Base-by-base conservation (phyloP, 2,329 filamentous ascomycete species). In the Ascochyta koolunga region DNA sequence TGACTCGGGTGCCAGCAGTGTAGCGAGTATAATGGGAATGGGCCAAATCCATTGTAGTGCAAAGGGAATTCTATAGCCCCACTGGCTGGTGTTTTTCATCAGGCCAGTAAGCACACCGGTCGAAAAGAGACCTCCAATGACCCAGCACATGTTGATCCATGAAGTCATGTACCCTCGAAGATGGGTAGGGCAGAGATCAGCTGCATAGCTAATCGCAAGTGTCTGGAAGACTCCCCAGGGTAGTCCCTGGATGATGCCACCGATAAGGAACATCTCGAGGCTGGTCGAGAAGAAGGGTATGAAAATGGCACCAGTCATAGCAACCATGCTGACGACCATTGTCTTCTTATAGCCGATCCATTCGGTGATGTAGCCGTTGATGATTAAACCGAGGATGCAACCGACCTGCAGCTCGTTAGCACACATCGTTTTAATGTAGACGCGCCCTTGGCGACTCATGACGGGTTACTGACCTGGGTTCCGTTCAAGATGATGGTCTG, bases 41-140 rank as follows among this genome's bases (percentile, higher is more conserved):
- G 87, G 87, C 87, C 87, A 90, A 75, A 90, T 86, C 87, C 88
- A 90, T 73, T 91, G 88, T 24, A 90, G 76, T 0, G 82, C 86
- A 60, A 88, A 90, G 1, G 69, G 69, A 18, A 88, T 84, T 31
- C 85, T 80, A 69, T 86, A 88, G 0, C 84, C 82, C 84, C 84
- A 88, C 69, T 89, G 79, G 58, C 88, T 85, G 2, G 81, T 73
- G 42, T 86, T 82, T 67, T 82, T 77, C 46, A 89, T 76, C 77
- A 89, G 85, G 44, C 82, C 80, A 70, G 84, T 84, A 62, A 90
- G 86, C 52, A 89, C 86, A 13, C 86, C 86, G 46, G 88, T 87
- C 22, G 84, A 86, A 44, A 90, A 85, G 53, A 87, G 79, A 69
- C 90, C 87, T 13, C 88, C 64, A 15, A 64, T 88, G 19, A 89